These are phyloP conservation scores for Solanum megistacrolobum DNA, from an alignment of 257 asterid species.

Conservation along the genomic window DNA sequence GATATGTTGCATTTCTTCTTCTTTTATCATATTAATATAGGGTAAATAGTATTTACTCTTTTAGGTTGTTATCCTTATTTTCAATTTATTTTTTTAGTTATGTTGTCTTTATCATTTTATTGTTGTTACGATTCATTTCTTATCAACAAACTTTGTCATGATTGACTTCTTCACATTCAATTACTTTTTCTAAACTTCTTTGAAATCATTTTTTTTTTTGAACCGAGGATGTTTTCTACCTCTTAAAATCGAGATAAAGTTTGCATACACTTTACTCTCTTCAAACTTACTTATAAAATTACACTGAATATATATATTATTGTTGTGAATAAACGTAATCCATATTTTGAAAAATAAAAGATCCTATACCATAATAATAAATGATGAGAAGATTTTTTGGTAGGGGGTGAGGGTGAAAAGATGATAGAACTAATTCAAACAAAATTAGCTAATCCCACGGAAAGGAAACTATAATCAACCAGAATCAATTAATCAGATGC, in stretches of 20 bases:
- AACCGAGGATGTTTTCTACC: neutral
- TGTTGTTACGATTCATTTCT: neutral
- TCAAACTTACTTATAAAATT: neutral
- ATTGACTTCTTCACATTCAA: neutral
- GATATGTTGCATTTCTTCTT: too few species aligned
- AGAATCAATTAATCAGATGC: neutral
- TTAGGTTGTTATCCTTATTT: too few species aligned
- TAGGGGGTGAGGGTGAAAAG: neutral
- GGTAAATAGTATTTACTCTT: too few species aligned
- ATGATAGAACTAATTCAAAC: neutral
- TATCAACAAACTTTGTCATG: too few species aligned
- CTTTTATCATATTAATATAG: too few species aligned
- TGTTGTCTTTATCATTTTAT: too few species aligned
- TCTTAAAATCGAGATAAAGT: neutral
- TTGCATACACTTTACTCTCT: neutral
- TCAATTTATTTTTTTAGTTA: too few species aligned
- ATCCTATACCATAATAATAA: neutral
- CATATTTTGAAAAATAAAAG: neutral
- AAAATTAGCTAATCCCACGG: neutral
- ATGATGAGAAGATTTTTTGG: neutral
- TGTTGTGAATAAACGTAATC: neutral
- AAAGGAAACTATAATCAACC: neutral
- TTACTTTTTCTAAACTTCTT: neutral
- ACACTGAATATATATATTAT: too few species aligned
- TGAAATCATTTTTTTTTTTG: too few species aligned